Conservation (phyloP, 805 yeast species). For the Lipomyces lipofer region DNA sequence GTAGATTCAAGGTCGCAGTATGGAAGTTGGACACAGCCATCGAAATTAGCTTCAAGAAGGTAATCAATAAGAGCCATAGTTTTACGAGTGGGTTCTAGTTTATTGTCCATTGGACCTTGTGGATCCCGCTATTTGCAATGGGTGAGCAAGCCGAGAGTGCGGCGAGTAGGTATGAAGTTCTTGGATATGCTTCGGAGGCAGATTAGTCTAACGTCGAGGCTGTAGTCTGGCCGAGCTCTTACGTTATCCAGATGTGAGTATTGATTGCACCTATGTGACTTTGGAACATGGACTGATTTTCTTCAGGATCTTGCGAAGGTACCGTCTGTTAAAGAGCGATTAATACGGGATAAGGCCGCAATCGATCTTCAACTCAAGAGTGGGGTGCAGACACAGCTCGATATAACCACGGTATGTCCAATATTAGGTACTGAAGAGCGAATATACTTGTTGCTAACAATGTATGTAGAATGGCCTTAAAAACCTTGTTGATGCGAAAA, state of each 20-base stretch:
- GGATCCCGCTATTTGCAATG: too few relatives aligned
- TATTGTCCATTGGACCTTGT: too few relatives aligned
- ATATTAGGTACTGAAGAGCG: too few relatives aligned
- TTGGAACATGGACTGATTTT: not conserved
- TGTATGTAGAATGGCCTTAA: conserved; percentile 12
- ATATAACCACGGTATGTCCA: conserved; percentile 46
- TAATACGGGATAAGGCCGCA: conserved; percentile 62
- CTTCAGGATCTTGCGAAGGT: conserved; percentile 40
- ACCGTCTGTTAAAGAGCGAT: conserved; percentile 38
- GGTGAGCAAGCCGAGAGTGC: conserved; percentile 21
- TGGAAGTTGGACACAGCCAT: too few relatives aligned
- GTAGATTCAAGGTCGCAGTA: too few relatives aligned
- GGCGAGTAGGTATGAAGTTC: conserved; percentile 23
- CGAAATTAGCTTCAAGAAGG: too few relatives aligned
- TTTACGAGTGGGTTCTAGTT: too few relatives aligned
- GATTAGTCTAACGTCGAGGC: not conserved
- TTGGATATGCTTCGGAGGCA: not conserved
- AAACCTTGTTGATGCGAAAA: not conserved
- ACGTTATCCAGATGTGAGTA: conserved; percentile 33
- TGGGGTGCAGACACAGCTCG: conserved; percentile 66
- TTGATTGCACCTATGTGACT: not conserved
- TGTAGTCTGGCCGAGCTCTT: conserved; percentile 30
- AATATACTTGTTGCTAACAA: too few relatives aligned
- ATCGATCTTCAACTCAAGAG: conserved; percentile 73
- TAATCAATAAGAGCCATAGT: too few relatives aligned